phyloP scores from a whole-genome alignment of 345 rosid genomes.

The Erysimum cheiranthoides region DNA sequence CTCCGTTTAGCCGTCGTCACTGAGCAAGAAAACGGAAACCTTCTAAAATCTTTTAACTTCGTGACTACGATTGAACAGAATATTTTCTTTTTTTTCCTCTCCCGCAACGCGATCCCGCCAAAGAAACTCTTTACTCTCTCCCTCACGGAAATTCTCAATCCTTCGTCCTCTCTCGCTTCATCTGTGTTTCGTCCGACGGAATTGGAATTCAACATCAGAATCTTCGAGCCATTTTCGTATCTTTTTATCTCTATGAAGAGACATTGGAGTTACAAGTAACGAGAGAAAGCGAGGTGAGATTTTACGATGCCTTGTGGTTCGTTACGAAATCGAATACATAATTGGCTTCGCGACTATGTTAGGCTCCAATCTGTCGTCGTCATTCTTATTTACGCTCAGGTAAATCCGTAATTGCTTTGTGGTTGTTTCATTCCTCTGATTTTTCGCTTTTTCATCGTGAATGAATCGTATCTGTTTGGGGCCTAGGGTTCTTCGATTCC shows the following conservation, averaged over 20 bases:
- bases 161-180: constrained; percentile 23
- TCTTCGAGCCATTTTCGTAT: not conserved
- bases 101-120: constrained; percentile 48
- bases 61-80: constrained; percentile 7
- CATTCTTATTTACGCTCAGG: constrained; percentile 84
- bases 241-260: constrained; percentile 23
- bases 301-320: constrained; percentile 49
- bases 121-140: constrained; percentile 21
- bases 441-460: not conserved
- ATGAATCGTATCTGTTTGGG: constrained; percentile 9
- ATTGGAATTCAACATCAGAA: constrained; percentile 9
- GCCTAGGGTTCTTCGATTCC: constrained; percentile 38
- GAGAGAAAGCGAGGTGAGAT: constrained; percentile 25
- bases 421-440: not conserved
- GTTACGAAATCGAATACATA: constrained; percentile 57
- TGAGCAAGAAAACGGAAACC: constrained; percentile 29
- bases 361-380: constrained; percentile 72
- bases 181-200: constrained; percentile 1
- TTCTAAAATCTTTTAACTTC: not conserved
- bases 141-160: constrained; percentile 6
- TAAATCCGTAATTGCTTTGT: constrained; percentile 18
- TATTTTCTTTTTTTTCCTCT: constrained; percentile 22
- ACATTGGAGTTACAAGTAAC: constrained; percentile 9
- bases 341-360: constrained; percentile 74
- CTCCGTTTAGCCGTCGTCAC: constrained; percentile 21